Conservation (phyloP, 495 filamentous ascomycete species). For the Penicillium odoratum region DNA sequence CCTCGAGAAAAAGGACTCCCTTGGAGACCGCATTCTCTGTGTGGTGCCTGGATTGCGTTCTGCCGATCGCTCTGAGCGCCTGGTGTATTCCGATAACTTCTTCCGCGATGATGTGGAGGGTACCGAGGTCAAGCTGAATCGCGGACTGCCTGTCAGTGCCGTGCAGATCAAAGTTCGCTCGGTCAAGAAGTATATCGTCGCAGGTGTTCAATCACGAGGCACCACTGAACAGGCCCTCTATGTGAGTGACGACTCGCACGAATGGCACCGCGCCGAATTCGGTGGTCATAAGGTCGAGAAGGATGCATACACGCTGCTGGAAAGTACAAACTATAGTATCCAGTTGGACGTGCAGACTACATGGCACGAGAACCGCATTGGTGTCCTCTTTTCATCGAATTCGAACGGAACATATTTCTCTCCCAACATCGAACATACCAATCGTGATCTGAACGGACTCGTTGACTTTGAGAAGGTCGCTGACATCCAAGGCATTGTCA, state of each 20-base stretch:
- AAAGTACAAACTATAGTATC: slow-evolving; percentile 95
- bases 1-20: slow-evolving; percentile 50
- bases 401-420: slow-evolving; percentile 96
- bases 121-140: slow-evolving; percentile 72
- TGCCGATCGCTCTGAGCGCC: slow-evolving; percentile 63
- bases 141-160: slow-evolving; percentile 71
- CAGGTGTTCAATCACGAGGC: slow-evolving; percentile 71
- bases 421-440: slow-evolving; percentile 85
- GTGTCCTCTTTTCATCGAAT: slow-evolving; percentile 87
- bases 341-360: slow-evolving; percentile 89
- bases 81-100: slow-evolving; percentile 77
- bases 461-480: slow-evolving; percentile 95
- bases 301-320: slow-evolving; percentile 88
- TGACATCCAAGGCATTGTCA: slow-evolving; percentile 83
- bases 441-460: slow-evolving; percentile 65
- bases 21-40: slow-evolving; percentile 71
- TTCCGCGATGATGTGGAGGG: slow-evolving; percentile 57
- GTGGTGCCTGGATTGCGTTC: slow-evolving; percentile 68
- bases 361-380: slow-evolving; percentile 64
- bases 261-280: slow-evolving; percentile 93
- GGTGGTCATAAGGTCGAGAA: slow-evolving; percentile 75
- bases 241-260: slow-evolving; percentile 72
- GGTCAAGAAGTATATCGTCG: slow-evolving; percentile 83
- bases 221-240: slow-evolving; percentile 90
- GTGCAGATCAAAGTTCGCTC: slow-evolving; percentile 64